Conservation (phyloP, 2,329 filamentous ascomycete species). For the Bimuria novae-zelandiae region DNA sequence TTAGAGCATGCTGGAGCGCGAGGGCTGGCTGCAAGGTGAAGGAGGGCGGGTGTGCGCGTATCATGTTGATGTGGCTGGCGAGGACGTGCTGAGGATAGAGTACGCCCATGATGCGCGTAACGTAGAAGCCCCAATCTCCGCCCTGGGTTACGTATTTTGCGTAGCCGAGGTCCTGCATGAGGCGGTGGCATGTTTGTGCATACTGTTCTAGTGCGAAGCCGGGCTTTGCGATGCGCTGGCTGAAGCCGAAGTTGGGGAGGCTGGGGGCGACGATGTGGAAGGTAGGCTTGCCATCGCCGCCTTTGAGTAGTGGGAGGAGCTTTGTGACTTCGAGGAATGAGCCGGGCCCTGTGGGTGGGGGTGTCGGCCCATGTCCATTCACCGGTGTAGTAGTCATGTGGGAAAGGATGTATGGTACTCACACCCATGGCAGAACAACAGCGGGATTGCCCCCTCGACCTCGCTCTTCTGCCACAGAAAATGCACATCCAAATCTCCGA, state of each 20-base stretch:
- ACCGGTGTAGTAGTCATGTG: not conserved
- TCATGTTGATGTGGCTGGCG: constrained; percentile 67
- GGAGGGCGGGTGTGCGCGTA: constrained; percentile 47
- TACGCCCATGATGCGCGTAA: constrained; percentile 65
- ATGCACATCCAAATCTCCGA: constrained; percentile 65
- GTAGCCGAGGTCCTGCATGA: constrained; percentile 73
- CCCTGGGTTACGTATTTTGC: constrained; percentile 61
- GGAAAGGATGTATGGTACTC: no score
- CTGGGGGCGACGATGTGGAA: constrained; percentile 61
- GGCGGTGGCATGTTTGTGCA: constrained; percentile 66
- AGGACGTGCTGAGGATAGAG: constrained; percentile 62
- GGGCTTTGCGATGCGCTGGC: constrained; percentile 53
- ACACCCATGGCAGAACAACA: constrained; percentile 72
- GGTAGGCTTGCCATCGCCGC: constrained; percentile 45
- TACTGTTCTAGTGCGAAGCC: constrained; percentile 66
- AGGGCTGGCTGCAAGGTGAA: constrained; percentile 59
- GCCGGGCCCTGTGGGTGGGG: constrained; percentile 58
- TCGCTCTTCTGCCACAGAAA: constrained; percentile 64
- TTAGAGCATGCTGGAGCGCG: constrained; percentile 60
- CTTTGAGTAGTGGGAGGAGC: constrained; percentile 56
- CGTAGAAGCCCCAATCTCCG: constrained; percentile 72
- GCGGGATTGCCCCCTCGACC: constrained; percentile 60
- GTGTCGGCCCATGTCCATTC: not conserved
- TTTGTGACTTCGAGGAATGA: constrained; percentile 70
- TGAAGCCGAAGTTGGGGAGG: constrained; percentile 63